Conservation (phyloP, 2,329 filamentous ascomycete genomes). For the Talaromyces sp. region DNA sequence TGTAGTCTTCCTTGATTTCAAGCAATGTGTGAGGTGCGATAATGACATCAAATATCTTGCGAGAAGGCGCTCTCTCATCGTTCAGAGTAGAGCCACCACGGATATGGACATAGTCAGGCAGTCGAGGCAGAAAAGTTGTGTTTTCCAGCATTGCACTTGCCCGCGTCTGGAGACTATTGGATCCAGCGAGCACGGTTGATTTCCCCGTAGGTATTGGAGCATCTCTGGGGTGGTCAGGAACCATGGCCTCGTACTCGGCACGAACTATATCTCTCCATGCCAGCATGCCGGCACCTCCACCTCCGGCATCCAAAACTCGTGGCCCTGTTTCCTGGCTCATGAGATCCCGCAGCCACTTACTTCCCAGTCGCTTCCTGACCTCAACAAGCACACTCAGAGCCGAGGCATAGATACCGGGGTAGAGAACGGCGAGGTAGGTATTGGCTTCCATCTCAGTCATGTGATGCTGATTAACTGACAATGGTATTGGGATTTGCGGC, state of each 20-base stretch:
- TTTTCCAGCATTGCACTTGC: conserved; percentile 74
- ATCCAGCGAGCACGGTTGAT: conserved; percentile 75
- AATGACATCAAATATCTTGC: conserved; percentile 84
- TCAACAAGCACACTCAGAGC: conserved; percentile 55
- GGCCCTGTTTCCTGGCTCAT: conserved; percentile 54
- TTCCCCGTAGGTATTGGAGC: conserved; percentile 54
- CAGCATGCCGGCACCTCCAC: conserved; percentile 57
- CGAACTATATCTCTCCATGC: conserved; percentile 67
- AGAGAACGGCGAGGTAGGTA: conserved; percentile 54
- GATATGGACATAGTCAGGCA: conserved; percentile 78
- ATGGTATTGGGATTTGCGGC: conserved; percentile 54
- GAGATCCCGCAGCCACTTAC: conserved; percentile 54
- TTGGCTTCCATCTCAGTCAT: conserved; percentile 62
- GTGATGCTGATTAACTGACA: conserved; percentile 51
- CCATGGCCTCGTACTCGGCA: conserved; percentile 75
- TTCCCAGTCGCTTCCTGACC: conserved; percentile 56
- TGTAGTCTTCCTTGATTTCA: conserved; percentile 67
- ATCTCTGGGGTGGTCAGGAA: conserved; percentile 34
- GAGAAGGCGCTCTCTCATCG: conserved; percentile 49
- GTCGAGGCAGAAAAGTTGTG: conserved; percentile 83
- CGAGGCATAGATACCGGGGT: conserved; percentile 59
- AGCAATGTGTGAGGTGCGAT: conserved; percentile 83
- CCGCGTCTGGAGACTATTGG: conserved; percentile 68
- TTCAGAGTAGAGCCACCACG: conserved; percentile 56
- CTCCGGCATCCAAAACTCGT: conserved; percentile 57